Base-by-base conservation (phyloP, 139 green algal genomes). In the Coelastrella sp. region DNA sequence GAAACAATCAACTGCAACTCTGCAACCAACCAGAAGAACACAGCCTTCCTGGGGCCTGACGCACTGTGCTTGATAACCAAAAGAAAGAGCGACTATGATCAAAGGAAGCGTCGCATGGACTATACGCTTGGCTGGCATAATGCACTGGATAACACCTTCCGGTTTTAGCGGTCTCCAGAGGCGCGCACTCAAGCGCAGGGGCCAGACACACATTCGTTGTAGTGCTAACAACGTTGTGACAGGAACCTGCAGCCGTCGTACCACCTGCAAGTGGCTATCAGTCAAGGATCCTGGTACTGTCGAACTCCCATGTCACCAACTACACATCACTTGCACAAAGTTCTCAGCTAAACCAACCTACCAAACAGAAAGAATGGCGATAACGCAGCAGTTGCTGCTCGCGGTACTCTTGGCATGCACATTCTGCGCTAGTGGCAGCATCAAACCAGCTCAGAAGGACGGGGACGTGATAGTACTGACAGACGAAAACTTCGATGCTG, bases 401-500 rank as follows among this genome's bases (percentile, higher is more conserved):
- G 68, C 5, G 20, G 59, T 74, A 59, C 58, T 54, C 5, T 59
- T n/a, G 58, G 80, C 59, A 74, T 20, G n/a, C 8, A 59, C n/a
- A 14, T 17, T 85, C 8, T 14, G 17, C 60, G 16, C 59, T 10
- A 22, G 59, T 10, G 16, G 74, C 80, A 58, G 80, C 80, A 86
- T 17, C 7, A 66, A 59, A 78, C 23, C 59, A 73, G 17, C 17
- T 88, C 64, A n/a, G 5, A 79, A 64, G 65, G 83, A 83, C 3
- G 78, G 77, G 3, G 56, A 87, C 10, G 88, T 91, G 3, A 76
- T 91, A 22, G 82, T 92, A 13, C 88, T 94, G 1, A 92, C 83
- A 5, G 92, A 94, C 54, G 90, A 92, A 5, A 92, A 92, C 88
- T 94, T 94, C 80, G 90, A 94, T 22, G 3, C 61, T 16, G 19